Conservation (phyloP, 1,284 basidiomycete species). For the Takashimella tepidaria region DNA sequence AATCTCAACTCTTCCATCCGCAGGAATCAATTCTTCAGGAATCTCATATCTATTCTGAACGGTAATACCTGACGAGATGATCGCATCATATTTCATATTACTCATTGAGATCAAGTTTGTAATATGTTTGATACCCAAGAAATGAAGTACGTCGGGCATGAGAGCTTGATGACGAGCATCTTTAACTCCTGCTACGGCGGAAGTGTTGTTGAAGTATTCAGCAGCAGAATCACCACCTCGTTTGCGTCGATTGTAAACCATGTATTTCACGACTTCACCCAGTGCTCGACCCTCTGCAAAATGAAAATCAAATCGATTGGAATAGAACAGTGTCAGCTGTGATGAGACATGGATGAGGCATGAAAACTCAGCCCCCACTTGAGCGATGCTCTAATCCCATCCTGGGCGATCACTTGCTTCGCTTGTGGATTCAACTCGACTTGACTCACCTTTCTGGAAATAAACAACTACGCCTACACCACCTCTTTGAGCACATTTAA, state of each 20-base stretch:
- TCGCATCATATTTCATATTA: conserved; percentile 86
- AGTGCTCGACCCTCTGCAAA: conserved; percentile 63
- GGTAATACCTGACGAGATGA: conserved; percentile 78
- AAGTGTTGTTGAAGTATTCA: conserved; percentile 90
- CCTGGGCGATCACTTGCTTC: no score
- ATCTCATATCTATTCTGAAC: conserved; percentile 79
- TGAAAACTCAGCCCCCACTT: no score
- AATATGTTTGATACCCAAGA: conserved; percentile 85
- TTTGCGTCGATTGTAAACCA: conserved; percentile 93
- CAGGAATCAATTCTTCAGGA: conserved; percentile 79
- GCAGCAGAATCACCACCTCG: conserved; percentile 86
- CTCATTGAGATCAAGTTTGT: conserved; percentile 85
- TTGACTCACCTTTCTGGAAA: conserved; percentile 68
- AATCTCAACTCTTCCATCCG: conserved; percentile 90
- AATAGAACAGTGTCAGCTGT: no score
- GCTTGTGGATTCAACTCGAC: no score
- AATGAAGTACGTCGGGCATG: conserved; percentile 93
- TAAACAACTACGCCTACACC: conserved; percentile 91
- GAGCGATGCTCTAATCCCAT: no score
- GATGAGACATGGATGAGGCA: no score
- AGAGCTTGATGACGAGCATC: conserved; percentile 93
- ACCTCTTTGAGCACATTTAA: conserved; percentile 76
- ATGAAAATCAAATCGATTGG: no score
- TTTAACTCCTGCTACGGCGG: conserved; percentile 89
- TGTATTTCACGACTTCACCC: conserved; percentile 71